Evolutionary conservation across 331 rosid genomes (phyloP).

Genomic region (Dryas integrifolia): DNA sequence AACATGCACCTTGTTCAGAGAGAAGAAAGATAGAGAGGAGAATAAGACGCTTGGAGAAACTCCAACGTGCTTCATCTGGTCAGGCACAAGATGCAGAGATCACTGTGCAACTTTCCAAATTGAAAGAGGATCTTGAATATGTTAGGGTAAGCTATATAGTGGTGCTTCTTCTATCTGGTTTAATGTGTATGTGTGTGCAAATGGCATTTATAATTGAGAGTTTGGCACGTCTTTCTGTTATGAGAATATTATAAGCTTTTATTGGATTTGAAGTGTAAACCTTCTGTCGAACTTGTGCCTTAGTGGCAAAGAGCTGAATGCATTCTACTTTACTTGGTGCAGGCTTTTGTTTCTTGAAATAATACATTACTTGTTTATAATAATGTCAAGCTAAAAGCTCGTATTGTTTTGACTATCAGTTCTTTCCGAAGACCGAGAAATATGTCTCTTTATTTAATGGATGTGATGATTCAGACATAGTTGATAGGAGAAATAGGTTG

Average conservation of each 20-base stretch:
- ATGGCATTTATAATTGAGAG: not conserved
- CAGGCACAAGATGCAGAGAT: slow-evolving; percentile 55
- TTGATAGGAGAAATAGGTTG: slow-evolving; percentile 70
- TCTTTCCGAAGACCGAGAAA: slow-evolving; percentile 95
- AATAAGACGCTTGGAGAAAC: slow-evolving; percentile 78
- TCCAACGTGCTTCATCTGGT: slow-evolving; percentile 67
- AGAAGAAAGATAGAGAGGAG: slow-evolving; percentile 91
- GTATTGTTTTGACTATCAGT: slow-evolving; percentile 48
- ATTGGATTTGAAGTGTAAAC: not conserved
- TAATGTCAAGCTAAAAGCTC: slow-evolving; percentile 20
- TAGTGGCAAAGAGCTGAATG: not conserved
- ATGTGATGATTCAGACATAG: slow-evolving; percentile 55
- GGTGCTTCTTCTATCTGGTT: slow-evolving; percentile 5
- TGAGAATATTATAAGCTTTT: not conserved
- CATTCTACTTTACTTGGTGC: not conserved
- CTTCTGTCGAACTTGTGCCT: not conserved
- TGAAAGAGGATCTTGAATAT: slow-evolving; percentile 89
- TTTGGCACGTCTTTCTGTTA: not conserved
- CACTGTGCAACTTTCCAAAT: slow-evolving; percentile 64
- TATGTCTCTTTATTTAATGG: slow-evolving; percentile 82
- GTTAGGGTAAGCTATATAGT: slow-evolving; percentile 56
- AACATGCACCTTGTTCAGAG: slow-evolving; percentile 43
- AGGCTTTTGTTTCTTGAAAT: not conserved
- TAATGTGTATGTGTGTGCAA: not conserved
- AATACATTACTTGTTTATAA: not conserved